Conservation (phyloP, 1,284 basidiomycete genomes). For the Anthracocystis walkeri region DNA sequence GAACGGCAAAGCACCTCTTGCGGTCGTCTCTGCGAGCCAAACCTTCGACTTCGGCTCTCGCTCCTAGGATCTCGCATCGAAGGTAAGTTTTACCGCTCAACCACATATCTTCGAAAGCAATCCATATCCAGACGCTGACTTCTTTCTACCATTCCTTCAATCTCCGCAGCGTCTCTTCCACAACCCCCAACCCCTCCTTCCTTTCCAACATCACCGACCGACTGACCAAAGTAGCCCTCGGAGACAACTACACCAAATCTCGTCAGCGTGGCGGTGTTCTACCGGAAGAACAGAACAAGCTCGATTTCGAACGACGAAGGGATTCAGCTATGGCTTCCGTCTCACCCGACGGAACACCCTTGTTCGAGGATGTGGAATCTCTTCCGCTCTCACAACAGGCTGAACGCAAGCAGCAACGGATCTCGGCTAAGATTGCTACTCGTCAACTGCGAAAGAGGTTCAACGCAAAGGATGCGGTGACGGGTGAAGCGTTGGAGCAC, state of each 20-base stretch:
- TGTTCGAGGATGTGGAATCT: conserved; percentile 57
- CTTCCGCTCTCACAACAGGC: conserved; percentile 45
- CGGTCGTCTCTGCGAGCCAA: conserved; percentile 15
- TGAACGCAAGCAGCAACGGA: conserved; percentile 38
- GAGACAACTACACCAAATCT: conserved; percentile 27
- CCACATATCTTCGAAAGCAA: neutral
- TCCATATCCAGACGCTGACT: neutral
- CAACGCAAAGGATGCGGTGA: conserved; percentile 50
- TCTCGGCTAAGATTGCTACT: conserved; percentile 43
- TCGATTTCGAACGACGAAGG: conserved; percentile 48
- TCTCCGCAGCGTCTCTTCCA: conserved; percentile 34
- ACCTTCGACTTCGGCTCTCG: conserved; percentile 23
- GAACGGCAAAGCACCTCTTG: conserved; percentile 26
- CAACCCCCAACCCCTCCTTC: conserved; percentile 27
- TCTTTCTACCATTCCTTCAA: neutral
- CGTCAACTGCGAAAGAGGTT: conserved; percentile 62
- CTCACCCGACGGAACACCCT: conserved; percentile 58
- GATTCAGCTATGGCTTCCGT: conserved; percentile 58
- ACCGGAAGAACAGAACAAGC: conserved; percentile 51
- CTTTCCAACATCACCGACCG: conserved; percentile 36
- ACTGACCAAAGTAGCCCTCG: conserved; percentile 39
- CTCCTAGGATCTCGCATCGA: conserved; percentile 14
- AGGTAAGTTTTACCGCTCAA: conserved; percentile 6
- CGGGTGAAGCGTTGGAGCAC: conserved; percentile 74
- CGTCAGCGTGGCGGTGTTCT: conserved; percentile 56